Conservation (phyloP, 1,284 basidiomycete genomes). For the Leccinum ponderosum region DNA sequence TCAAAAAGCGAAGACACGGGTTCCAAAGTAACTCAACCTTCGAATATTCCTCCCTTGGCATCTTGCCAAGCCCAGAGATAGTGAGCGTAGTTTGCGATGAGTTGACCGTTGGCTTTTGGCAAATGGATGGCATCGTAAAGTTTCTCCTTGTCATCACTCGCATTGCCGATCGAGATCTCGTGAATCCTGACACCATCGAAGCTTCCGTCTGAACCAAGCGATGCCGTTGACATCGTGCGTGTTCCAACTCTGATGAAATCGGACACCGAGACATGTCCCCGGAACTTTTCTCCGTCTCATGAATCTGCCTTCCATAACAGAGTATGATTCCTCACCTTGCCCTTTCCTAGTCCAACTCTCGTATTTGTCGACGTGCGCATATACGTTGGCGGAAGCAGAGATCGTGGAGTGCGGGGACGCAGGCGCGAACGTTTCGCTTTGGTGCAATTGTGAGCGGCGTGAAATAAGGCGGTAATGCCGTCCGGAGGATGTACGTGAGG, state of each 20-base stretch:
- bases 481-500: slow-evolving; percentile 22
- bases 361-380: slow-evolving; percentile 13
- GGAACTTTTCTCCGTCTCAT: slow-evolving; percentile 20
- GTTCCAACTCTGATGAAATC: slow-evolving; percentile 7
- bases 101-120: slow-evolving; percentile 42
- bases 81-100: slow-evolving; percentile 37
- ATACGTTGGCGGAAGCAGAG: neutral
- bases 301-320: slow-evolving; percentile 48
- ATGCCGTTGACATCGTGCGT: slow-evolving; percentile 5
- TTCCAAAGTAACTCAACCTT: slow-evolving; percentile 41
- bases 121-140: slow-evolving; percentile 21
- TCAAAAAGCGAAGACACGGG: slow-evolving; percentile 13
- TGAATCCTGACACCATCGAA: slow-evolving; percentile 18
- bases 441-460: slow-evolving; percentile 6
- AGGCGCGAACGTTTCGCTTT: slow-evolving; percentile 13
- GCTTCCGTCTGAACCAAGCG: slow-evolving; percentile 23
- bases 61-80: slow-evolving; percentile 47
- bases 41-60: slow-evolving; percentile 49
- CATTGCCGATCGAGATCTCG: slow-evolving; percentile 15
- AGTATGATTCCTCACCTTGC: slow-evolving; percentile 61
- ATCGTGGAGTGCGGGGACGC: neutral
- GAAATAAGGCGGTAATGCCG: slow-evolving; percentile 21
- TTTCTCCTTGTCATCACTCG: slow-evolving; percentile 2
- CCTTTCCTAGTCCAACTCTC: slow-evolving; percentile 40
- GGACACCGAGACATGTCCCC: slow-evolving; percentile 43